Evolutionary conservation across 495 filamentous ascomycete genomes (phyloP).

Genomic region (Penicillium paradoxum): DNA sequence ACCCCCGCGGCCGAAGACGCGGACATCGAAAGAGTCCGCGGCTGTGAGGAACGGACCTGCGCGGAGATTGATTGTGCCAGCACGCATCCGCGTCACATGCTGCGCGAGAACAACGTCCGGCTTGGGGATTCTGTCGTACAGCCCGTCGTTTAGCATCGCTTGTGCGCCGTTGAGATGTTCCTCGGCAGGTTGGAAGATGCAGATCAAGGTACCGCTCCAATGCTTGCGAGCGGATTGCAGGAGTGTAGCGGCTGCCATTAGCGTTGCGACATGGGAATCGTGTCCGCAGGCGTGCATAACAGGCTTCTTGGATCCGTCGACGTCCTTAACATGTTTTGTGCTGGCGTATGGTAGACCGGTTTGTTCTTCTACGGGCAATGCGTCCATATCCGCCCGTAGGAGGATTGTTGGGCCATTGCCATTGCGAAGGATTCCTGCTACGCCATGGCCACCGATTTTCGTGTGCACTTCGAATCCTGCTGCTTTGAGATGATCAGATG

Average conservation of each 20-base stretch:
- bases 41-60: constrained; percentile 29
- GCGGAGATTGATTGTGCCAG: constrained; percentile 35
- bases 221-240: constrained; percentile 33
- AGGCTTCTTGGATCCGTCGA: constrained; percentile 38
- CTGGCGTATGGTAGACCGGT: constrained; percentile 55
- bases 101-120: constrained; percentile 56
- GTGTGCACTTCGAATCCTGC: constrained; percentile 44
- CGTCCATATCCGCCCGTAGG: constrained; percentile 59
- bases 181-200: constrained; percentile 59
- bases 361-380: constrained; percentile 52
- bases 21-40: constrained; percentile 40
- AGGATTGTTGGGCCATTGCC: constrained; percentile 50
- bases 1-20: constrained; percentile 47
- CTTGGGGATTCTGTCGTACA: constrained; percentile 46
- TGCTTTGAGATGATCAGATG: constrained; percentile 32
- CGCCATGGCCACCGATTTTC: constrained; percentile 52
- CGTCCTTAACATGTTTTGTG: constrained; percentile 34
- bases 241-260: constrained; percentile 48
- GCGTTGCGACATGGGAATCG: constrained; percentile 53
- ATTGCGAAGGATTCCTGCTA: constrained; percentile 53
- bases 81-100: constrained; percentile 49
- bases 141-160: constrained; percentile 57
- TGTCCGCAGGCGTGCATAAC: constrained; percentile 69
- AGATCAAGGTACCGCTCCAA: constrained; percentile 55
- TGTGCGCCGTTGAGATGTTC: constrained; percentile 52